Base-by-base conservation (phyloP, 352 stramenopile genomes). In the Blastocystis sp. region DNA sequence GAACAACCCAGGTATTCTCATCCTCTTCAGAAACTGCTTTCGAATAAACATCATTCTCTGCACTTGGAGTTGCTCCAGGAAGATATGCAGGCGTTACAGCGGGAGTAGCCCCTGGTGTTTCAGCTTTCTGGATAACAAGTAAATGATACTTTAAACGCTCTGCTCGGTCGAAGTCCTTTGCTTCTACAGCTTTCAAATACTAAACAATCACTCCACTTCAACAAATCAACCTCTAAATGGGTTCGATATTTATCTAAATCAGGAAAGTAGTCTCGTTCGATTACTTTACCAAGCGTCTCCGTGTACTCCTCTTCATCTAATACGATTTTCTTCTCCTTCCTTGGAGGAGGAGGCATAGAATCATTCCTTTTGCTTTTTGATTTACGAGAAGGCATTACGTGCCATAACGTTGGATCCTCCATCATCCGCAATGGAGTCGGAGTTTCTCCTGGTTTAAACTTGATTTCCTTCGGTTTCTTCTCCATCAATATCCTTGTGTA, bases 261-360 rank as follows among this genome's bases (percentile, higher is more conserved):
- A 14, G 77, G 77, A 77, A 77, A 87, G 24, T 87, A 87, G 49
- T 87, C 77, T 51, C 77, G 59, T 39, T 87, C 77, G 54, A 87
- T 87, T 43, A 87, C 59, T 24, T 77, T 87, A 59, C 77, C 77
- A 21, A 87, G 14, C 27, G 51, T 74, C 46, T 87, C 56, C 19
- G 74, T 21, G 43, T 87, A 87, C 24, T 78, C 37, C 1, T 87
- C 77, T 42, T 87, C 77, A 49, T 87, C 56, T 24, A 87, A 43
- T 19, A 87, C 77, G 37, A 78, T 63, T 63, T 56, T 87, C 49
- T 78, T 59, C 42, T 16, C 74, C 32, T 87, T 87, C 54, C 37
- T 21, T 65, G 77, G 77, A 49, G 56, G 39, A 21, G 77, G 27
- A 35, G 57, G 19, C 56, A 77, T 54, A 58, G 27, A 7, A n/a